Conservation (phyloP, 352 stramenopile genomes). For the Globisporangium cylindrosporum region DNA sequence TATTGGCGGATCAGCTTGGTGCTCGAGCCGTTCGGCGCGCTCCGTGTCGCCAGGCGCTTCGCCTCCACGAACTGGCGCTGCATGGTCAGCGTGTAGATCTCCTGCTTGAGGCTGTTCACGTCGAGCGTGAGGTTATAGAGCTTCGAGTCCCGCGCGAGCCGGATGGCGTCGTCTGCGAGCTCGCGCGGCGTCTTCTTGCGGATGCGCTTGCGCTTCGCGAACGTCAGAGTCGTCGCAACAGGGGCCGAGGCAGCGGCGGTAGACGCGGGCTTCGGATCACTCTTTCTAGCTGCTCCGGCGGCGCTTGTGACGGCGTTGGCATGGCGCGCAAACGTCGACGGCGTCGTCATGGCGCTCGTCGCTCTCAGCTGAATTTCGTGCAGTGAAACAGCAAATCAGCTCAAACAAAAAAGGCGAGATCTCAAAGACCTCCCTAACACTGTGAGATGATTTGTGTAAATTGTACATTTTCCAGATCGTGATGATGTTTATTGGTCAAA, state of each 20-base stretch:
- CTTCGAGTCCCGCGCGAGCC: constrained; percentile 5
- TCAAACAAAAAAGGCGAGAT: too few species aligned
- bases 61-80: constrained; percentile 2
- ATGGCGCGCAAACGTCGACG: not conserved
- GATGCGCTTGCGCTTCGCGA: constrained; percentile 9
- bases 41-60: constrained; percentile 1
- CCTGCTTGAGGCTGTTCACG: constrained; percentile 29
- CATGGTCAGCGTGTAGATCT: constrained; percentile 18
- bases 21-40: constrained; percentile 3
- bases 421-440: too few species aligned
- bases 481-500: too few species aligned
- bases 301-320: not conserved
- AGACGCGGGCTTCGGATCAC: not conserved
- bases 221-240: not conserved
- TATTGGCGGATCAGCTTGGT: constrained; percentile 15
- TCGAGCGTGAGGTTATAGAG: constrained; percentile 34
- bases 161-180: not conserved
- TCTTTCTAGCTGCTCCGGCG: not conserved
- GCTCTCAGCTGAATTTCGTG: too few species aligned
- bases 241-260: not conserved
- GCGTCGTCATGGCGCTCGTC: too few species aligned
- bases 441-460: too few species aligned
- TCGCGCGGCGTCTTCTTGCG: constrained; percentile 8
- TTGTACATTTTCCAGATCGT: too few species aligned
- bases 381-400: too few species aligned